Percentiles rank a stretch among this genome's conserved stretches.
phyloP scores from a whole-genome alignment of 768 basidiomycete species.

The Amanita exitialis region DNA sequence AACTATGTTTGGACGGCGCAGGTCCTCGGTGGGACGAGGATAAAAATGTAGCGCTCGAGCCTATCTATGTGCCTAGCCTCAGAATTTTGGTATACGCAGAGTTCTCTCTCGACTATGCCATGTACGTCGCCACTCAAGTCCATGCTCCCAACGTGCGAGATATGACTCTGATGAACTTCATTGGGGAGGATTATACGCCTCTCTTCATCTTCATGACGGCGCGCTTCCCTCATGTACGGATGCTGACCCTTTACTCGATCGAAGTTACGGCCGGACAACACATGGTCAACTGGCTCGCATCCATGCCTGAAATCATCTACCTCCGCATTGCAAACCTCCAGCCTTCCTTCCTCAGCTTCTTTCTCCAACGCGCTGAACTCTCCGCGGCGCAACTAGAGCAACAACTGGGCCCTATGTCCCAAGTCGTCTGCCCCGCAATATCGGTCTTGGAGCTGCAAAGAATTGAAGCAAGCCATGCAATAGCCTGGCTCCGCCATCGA shows the following conservation, averaged over 20 bases:
- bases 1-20: slow-evolving; percentile 53
- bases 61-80: slow-evolving; percentile 40
- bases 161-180: slow-evolving; percentile 46
- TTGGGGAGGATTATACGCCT: slow-evolving; percentile 38
- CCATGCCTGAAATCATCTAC: slow-evolving; percentile 46
- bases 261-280: slow-evolving; percentile 20
- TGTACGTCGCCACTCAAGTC: slow-evolving; percentile 37
- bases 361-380: slow-evolving; percentile 28
- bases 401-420: neutral
- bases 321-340: slow-evolving; percentile 38
- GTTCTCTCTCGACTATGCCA: slow-evolving; percentile 36
- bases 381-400: slow-evolving; percentile 2
- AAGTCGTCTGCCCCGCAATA: slow-evolving; percentile 33
- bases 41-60: slow-evolving; percentile 14
- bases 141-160: slow-evolving; percentile 47
- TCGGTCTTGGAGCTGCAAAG: slow-evolving; percentile 36
- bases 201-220: slow-evolving; percentile 37
- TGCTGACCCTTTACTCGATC: slow-evolving; percentile 42
- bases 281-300: slow-evolving; percentile 41
- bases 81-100: slow-evolving; percentile 48
- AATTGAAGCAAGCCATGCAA: slow-evolving; percentile 20
- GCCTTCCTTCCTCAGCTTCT: slow-evolving; percentile 32
- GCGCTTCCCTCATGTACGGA: slow-evolving; percentile 39
- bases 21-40: slow-evolving; percentile 33
- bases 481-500: slow-evolving; percentile 26